A percentile compares a stretch with the other conserved stretches of the same genome.
These are phyloP conservation scores for Ophiocordyceps unilateralis DNA, from an alignment of 2,329 filamentous ascomycete species.

Conservation along the genomic window DNA sequence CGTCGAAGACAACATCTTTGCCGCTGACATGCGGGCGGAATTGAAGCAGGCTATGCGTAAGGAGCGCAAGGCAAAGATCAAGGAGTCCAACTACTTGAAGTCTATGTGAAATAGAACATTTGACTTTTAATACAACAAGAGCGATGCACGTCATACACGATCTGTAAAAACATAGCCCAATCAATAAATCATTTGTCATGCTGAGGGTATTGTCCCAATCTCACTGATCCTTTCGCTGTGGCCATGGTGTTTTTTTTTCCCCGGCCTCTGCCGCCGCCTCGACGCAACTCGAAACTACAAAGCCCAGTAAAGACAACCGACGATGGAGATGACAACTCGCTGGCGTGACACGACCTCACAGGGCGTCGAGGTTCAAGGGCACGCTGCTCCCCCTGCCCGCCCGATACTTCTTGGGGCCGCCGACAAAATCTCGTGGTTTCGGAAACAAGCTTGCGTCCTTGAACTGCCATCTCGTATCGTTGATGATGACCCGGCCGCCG, in stretches of 20 bases:
- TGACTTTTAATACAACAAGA: neutral
- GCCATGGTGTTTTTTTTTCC: too few relatives aligned
- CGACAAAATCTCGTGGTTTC: slow-evolving; percentile 65
- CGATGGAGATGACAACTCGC: neutral
- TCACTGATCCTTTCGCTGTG: neutral
- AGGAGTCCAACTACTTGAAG: slow-evolving; percentile 75
- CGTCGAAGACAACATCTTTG: slow-evolving; percentile 26
- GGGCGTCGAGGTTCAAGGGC: slow-evolving; percentile 59
- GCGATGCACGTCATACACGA: neutral
- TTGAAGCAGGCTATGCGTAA: slow-evolving; percentile 55
- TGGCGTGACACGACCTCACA: neutral
- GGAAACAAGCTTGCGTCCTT: slow-evolving; percentile 68
- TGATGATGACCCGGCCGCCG: slow-evolving; percentile 36
- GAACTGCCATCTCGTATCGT: slow-evolving; percentile 76
- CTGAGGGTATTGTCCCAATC: neutral
- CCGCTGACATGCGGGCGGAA: slow-evolving; percentile 36
- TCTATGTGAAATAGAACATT: slow-evolving; percentile 37
- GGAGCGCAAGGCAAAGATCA: slow-evolving; percentile 60
- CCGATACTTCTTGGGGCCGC: slow-evolving; percentile 62
- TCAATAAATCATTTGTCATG: neutral
- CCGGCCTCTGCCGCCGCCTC: neutral
- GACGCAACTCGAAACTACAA: neutral
- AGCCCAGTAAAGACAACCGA: neutral
- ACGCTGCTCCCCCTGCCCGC: slow-evolving; percentile 90
- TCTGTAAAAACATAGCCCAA: neutral